phyloP scores from a whole-genome alignment of 148 eudicot genomes.

The Drosera capensis region DNA sequence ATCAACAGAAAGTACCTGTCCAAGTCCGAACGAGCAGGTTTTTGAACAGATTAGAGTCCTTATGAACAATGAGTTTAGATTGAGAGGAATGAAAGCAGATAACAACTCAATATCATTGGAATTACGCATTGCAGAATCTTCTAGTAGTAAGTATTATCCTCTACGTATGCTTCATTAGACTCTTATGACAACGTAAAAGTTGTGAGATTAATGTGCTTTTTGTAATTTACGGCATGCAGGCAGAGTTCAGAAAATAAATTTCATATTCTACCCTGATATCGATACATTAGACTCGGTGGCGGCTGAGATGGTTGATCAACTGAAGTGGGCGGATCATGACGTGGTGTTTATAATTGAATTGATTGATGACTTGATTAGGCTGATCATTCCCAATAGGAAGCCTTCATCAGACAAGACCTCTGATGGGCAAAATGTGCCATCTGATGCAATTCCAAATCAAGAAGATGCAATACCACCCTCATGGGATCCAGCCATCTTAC shows the following conservation, averaged over 20 bases:
- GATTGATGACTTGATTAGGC: conserved; percentile 40
- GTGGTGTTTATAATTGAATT: conserved; percentile 69
- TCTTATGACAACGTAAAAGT: not conserved
- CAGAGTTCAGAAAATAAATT: conserved; percentile 40
- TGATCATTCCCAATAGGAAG: conserved; percentile 27
- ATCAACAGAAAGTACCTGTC: conserved; percentile 18
- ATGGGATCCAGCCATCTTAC: not conserved
- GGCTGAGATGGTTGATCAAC: conserved; percentile 74
- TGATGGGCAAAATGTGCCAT: conserved; percentile 1
- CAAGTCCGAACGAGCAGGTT: conserved; percentile 17
- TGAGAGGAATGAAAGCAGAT: conserved; percentile 44
- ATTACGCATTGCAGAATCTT: conserved; percentile 44
- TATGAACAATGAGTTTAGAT: conserved; percentile 41
- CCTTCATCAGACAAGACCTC: conserved; percentile 14
- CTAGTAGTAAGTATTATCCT: conserved; percentile 2
- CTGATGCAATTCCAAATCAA: conserved; percentile 4
- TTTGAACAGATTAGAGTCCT: conserved; percentile 42
- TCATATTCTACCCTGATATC: conserved; percentile 38
- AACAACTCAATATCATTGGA: conserved; percentile 49
- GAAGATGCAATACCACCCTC: not conserved
- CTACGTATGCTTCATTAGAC: not conserved
- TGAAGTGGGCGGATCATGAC: conserved; percentile 48
- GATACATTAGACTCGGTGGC: conserved; percentile 76
- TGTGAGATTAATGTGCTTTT: not conserved
- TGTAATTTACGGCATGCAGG: conserved; percentile 22